Percentiles rank a stretch among this genome's conserved stretches.
phyloP scores from a whole-genome alignment of 1,284 basidiomycete species.

The Tylopilus sp. region DNA sequence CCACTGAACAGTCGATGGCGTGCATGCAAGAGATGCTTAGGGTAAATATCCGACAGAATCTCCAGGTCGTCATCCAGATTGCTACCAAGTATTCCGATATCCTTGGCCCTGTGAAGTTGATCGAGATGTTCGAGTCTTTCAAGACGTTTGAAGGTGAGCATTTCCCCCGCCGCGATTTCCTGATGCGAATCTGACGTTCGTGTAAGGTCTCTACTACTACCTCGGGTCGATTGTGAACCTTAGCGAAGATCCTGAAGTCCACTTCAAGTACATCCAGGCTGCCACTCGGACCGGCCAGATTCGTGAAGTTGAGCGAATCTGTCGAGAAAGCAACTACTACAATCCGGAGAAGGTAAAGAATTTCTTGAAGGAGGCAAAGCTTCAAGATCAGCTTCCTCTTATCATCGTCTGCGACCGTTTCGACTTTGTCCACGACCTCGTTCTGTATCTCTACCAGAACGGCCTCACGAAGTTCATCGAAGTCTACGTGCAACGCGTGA shows the following conservation, averaged over 20 bases:
- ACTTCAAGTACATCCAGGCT: conserved; percentile 99
- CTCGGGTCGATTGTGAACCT: conserved; percentile 97
- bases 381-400: conserved; percentile 94
- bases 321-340: conserved; percentile 96
- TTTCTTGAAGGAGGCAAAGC: conserved; percentile 98
- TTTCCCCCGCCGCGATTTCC: background rate
- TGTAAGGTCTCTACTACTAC: conserved; percentile 91
- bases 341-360: conserved; percentile 99
- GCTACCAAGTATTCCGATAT: conserved; percentile 99
- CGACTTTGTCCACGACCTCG: conserved; percentile 99
- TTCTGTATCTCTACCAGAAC: conserved; percentile 98
- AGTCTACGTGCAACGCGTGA: conserved; percentile 98
- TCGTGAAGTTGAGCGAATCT: conserved; percentile 98
- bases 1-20: conserved; percentile 97
- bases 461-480: conserved; percentile 97
- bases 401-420: conserved; percentile 99
- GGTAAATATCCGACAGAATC: conserved; percentile 96
- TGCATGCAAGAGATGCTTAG: conserved; percentile 98
- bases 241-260: conserved; percentile 93
- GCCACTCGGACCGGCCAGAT: conserved; percentile 98
- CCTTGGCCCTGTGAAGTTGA: conserved; percentile 93
- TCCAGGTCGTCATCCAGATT: conserved; percentile 96
- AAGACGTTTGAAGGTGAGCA: conserved; percentile 88
- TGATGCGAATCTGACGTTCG: conserved; percentile 1
- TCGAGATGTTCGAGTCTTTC: conserved; percentile 99